Base-by-base conservation (phyloP, 805 yeast species). In the Clavispora carvajalis region DNA sequence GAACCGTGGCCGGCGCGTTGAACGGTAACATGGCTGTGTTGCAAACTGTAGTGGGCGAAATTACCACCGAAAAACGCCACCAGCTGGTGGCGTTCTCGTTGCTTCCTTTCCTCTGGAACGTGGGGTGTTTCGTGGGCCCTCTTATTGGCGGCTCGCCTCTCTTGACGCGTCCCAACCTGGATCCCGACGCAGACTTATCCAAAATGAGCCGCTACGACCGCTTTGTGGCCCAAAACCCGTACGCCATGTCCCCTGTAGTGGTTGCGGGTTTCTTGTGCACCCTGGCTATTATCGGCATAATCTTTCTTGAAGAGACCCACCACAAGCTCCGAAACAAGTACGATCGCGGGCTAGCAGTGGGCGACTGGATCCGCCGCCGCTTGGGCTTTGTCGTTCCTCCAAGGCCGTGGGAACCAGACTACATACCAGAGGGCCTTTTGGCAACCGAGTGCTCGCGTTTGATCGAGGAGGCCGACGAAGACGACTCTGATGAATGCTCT, bases 241-340 rank as follows among this genome's bases (percentile, higher is more conserved):
- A 67, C 37, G 71, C 72, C 0, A 51, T 66, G 29, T 62, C 70
- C 12, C 67, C 65, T 43, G 46, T 67, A 2, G 65, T 59, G 6
- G 70, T 67, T 19, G 55, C 65, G 3, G 11, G 36, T 2, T 52
- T 62, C 22, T 48, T 65, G 22, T 38, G 55, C 43, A 23, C 52
- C 13, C 57, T 67, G 23, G 47, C 61, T 3, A 3, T 54, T n/a
- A 37, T 50, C 12, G 71, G 68, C 11, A 53, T 62, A 18, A 50
- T 67, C 17, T 67, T 67, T 42, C 46, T 67, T 19, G 70, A 67
- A 42, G 73, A 67, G 41, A 62, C 72, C 6, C 65, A 65, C 38
- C 47, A 34, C 21, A 53, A 51, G 37, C 43, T 51, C n/a, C 46
- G 48, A 21, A 50, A 59, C 30, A 66, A 63, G 42, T 44, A 46